These are phyloP conservation scores for Fragaria vesca DNA, from an alignment of 306 rosid species.

Conservation along the genomic window DNA sequence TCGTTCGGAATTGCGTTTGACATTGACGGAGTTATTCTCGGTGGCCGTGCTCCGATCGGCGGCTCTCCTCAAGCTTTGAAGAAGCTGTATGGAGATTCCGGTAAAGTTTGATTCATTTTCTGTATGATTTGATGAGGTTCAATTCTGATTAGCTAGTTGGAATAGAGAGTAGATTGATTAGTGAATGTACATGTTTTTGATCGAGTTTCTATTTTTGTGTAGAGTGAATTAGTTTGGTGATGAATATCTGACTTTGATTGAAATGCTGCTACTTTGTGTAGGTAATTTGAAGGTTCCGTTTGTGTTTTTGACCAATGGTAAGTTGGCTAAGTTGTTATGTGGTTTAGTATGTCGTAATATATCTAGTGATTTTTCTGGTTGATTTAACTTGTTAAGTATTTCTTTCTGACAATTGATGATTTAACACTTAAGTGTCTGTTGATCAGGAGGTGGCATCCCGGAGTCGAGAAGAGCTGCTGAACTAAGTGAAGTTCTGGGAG, in stretches of 20 bases:
- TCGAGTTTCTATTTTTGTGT: not conserved
- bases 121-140: not conserved
- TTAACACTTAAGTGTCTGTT: too few relatives aligned
- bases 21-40: conserved; percentile 38
- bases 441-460: conserved; percentile 34
- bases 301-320: conserved; percentile 39
- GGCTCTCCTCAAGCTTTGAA: conserved; percentile 36
- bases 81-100: conserved; percentile 29
- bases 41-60: conserved; percentile 31
- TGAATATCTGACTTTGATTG: not conserved
- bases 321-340: not conserved
- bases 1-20: conserved; percentile 38
- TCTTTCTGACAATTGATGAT: not conserved
- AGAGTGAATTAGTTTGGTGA: not conserved
- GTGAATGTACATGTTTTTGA: not conserved
- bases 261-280: conserved; percentile 9
- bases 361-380: not conserved
- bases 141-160: not conserved
- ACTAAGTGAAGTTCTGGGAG: conserved; percentile 34
- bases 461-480: conserved; percentile 36
- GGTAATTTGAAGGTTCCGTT: conserved; percentile 33
- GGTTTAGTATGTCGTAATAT: not conserved
- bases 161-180: not conserved
- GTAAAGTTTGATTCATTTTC: not conserved
- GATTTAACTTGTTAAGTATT: not conserved